Evolutionary conservation across 768 basidiomycete genomes (phyloP).

Genomic region (Pisolithus sp.): DNA sequence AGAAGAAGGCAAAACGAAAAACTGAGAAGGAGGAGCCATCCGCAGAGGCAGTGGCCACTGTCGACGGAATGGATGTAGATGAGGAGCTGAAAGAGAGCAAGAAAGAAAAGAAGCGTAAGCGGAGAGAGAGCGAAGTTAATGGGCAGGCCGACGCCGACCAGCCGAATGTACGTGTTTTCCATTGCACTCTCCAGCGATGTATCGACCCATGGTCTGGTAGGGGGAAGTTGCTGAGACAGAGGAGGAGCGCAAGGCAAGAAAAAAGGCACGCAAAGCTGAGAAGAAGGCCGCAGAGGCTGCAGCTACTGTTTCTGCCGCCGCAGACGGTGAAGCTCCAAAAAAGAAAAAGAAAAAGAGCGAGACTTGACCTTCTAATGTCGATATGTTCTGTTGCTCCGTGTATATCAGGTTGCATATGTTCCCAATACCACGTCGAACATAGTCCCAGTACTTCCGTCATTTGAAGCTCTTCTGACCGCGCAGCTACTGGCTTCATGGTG

Average conservation of each 20-base stretch:
- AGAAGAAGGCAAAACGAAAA: conserved; percentile 63
- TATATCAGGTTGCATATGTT: conserved; percentile 1
- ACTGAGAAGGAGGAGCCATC: conserved; percentile 46
- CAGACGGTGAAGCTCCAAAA: conserved; percentile 38
- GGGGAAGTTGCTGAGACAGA: conserved; percentile 58
- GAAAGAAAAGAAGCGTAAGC: conserved; percentile 42
- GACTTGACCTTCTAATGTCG: conserved; percentile 10
- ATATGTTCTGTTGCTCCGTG: neutral
- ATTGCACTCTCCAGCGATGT: conserved; percentile 2
- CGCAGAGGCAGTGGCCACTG: conserved; percentile 28
- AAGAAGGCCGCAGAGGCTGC: conserved; percentile 52
- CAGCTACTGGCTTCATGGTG: too few species aligned
- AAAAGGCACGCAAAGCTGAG: conserved; percentile 72
- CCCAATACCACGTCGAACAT: neutral
- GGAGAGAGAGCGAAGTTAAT: conserved; percentile 51
- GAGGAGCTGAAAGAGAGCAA: conserved; percentile 32
- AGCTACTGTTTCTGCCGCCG: conserved; percentile 11
- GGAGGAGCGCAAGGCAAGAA: conserved; percentile 75
- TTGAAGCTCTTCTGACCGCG: too few species aligned
- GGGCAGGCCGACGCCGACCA: conserved; percentile 34
- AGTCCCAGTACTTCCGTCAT: too few species aligned
- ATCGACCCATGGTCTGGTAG: conserved; percentile 17
- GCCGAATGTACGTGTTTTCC: conserved; percentile 33
- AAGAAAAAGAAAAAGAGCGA: conserved; percentile 37
- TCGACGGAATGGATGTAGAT: conserved; percentile 39